Base-by-base conservation (phyloP, 257 asterid genomes). In the Thymus mandschuricus region DNA sequence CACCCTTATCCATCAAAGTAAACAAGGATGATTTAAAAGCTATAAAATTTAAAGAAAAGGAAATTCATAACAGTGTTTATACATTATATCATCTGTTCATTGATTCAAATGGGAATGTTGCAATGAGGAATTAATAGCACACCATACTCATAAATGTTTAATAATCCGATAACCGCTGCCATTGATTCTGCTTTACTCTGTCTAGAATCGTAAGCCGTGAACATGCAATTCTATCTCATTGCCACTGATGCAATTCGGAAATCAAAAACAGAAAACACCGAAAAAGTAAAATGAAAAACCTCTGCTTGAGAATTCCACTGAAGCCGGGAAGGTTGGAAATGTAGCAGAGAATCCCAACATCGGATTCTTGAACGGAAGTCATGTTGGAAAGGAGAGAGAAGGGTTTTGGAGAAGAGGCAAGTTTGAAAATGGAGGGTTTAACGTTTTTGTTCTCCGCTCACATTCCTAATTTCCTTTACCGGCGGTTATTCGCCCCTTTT, bases 261-360 rank as follows among this genome's bases (percentile, higher is more conserved):
- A 28, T 52, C 3, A 15, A 60, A 34, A 38, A 52, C 15, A 34
- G 6, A 4, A 5, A 41, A 31, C 2, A 21, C 21, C 21, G 21
- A 5, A 60, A 3, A 15, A 35, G 28, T 5, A 6, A 55, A 61
- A 28, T n/a, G 43, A 63, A 15, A 65, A 8, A 89, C 98, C 98
- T 92, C 74, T 86, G 98, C 79, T 92, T 92, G 80, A 92, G 97
- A 74, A 86, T 82, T 49, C 98, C 98, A 40, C 90, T 82, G 78
- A 92, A 92, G 56, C 98, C 97, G 9, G 95, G 96, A 49, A 90
- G 92, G 44, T 75, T 60, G 58, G 98, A 89, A 49, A 90, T 86
- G 89, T 90, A 88, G 82, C 92, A 92, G 68, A 81, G 79, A 12
- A 92, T 92, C 28, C 97, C 98, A 12, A 92, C 96, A 45, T 87